Evolutionary conservation across 2,329 filamentous ascomycete genomes (phyloP), one percentile per base, ranked within the genome.

Genomic region (Acephala macrosclerotiorum): DNA sequence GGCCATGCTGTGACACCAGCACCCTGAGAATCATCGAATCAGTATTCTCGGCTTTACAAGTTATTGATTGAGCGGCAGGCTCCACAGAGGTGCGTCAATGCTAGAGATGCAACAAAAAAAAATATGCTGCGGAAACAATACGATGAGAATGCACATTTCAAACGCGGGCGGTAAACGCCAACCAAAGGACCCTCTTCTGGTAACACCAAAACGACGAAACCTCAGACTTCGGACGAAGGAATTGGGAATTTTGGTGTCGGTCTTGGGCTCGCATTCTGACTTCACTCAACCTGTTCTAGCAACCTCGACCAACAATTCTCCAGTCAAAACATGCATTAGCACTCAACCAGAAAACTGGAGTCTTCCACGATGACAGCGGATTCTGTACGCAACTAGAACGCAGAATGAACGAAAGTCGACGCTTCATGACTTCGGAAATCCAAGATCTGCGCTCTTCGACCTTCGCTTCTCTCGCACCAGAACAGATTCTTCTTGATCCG

Each of bases 31-130:
- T 33, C n/a, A 25, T 33, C 26, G 49, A 53, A 53, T 33, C 25
- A 53, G 25, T 53, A 18, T 29, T 14, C 25, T 29, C 49, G 25
- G 14, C 22, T 18, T 33, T 33, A 9, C 18, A 18, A 53, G 18
- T n/a, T 53, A 26, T 53, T 18, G 25, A 53, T 33, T 53, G 20
- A 60, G 56, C 59, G 56, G 64, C 56, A 60, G 35, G 26, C 25
- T 60, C 64, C 64, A 58, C 60, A 26, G n/a, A 51, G 35, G 51
- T 63, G 64, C 64, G 58, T 66, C 57, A 63, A 66, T 66, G 64
- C 64, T 45, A 66, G 64, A 63, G 38, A 42, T 66, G 64, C 64
- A 66, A 63, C 64, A 66, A 25, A 49, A 66, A 25, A 49, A 63
- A 47, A 66, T 20, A 29, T 11, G 42, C 26, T 20, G 45, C 49